These are phyloP conservation scores for Epichloe brachyelytri DNA, from an alignment of 2,329 filamentous ascomycete genomes.

Conservation along the genomic window DNA sequence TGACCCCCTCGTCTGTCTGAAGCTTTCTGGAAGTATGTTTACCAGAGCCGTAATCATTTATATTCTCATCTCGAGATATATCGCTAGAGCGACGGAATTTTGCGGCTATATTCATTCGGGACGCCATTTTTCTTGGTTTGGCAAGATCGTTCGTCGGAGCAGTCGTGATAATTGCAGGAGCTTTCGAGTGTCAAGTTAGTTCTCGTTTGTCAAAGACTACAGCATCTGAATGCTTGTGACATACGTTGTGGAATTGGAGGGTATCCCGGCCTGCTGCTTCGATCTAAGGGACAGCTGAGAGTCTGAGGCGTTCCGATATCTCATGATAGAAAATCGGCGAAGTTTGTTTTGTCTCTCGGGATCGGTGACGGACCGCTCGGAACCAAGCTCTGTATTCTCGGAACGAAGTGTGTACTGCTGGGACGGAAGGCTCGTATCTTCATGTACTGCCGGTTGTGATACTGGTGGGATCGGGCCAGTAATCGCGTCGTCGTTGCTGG, in stretches of 20 bases:
- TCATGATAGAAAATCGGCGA: slow-evolving; percentile 57
- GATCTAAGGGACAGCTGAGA: slow-evolving; percentile 69
- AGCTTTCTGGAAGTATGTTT: not conserved
- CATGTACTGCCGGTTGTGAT: slow-evolving; percentile 4
- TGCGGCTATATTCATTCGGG: slow-evolving; percentile 40
- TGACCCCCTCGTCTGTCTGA: slow-evolving; percentile 15
- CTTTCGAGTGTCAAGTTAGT: slow-evolving; percentile 20
- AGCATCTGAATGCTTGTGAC: slow-evolving; percentile 11
- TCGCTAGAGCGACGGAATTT: slow-evolving; percentile 42
- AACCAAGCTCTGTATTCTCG: slow-evolving; percentile 31
- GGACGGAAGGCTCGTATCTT: slow-evolving; percentile 8
- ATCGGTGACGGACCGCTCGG: slow-evolving; percentile 17
- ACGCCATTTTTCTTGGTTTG: slow-evolving; percentile 39
- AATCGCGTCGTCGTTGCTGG: slow-evolving; percentile 11
- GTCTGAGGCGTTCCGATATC: slow-evolving; percentile 86
- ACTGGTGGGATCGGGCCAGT: slow-evolving; percentile 7
- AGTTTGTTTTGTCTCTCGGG: slow-evolving; percentile 31
- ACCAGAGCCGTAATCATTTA: not conserved
- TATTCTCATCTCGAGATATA: slow-evolving; percentile 21
- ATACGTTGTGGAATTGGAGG: slow-evolving; percentile 47
- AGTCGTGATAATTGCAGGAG: slow-evolving; percentile 76
- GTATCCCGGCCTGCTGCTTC: slow-evolving; percentile 50
- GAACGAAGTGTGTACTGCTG: slow-evolving; percentile 14
- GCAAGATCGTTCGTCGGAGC: slow-evolving; percentile 62
- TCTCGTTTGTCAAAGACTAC: not conserved